phyloP scores from a whole-genome alignment of 306 rosid genomes.

The Dalbergia cochinchinensis region DNA sequence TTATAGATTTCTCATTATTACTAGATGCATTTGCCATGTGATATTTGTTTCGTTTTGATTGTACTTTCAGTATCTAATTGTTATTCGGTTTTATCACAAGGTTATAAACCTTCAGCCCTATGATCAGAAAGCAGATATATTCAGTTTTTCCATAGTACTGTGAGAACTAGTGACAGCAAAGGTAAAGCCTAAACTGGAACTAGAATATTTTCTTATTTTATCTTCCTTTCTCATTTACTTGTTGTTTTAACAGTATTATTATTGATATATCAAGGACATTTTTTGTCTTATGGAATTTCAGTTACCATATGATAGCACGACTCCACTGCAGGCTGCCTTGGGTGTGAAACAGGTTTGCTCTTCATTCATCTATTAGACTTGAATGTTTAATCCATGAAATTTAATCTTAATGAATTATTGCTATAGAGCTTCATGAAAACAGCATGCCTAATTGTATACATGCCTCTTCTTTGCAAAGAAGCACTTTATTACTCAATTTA shows the following conservation, averaged over 20 bases:
- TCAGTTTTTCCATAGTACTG: conserved; percentile 95
- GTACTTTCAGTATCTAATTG: conserved; percentile 46
- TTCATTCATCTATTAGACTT: conserved; percentile 20
- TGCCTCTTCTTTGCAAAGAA: not conserved
- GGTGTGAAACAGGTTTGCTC: conserved; percentile 97
- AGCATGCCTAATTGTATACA: not conserved
- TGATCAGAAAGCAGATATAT: conserved; percentile 95
- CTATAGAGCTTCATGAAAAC: conserved; percentile 26
- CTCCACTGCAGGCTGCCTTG: conserved; percentile 99
- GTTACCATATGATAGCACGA: conserved; percentile 97
- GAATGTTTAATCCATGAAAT: conserved; percentile 4
- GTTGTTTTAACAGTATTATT: not conserved
- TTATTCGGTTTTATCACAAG: conserved; percentile 57
- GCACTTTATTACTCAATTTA: conserved; percentile 10
- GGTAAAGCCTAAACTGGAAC: conserved; percentile 57
- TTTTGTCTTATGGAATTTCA: conserved; percentile 52
- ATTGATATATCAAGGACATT: conserved; percentile 8
- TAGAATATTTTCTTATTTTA: conserved; percentile 29
- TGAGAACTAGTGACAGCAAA: conserved; percentile 98
- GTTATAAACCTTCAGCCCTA: conserved; percentile 98
- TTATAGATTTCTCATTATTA: conserved; percentile 9
- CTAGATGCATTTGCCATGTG: conserved; percentile 7
- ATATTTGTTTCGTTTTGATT: conserved; percentile 25
- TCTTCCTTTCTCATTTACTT: not conserved
- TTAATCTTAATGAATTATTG: conserved; percentile 4